Evolutionary conservation across 441 rosid species (phyloP).

Genomic region (Gossypium davidsonii): DNA sequence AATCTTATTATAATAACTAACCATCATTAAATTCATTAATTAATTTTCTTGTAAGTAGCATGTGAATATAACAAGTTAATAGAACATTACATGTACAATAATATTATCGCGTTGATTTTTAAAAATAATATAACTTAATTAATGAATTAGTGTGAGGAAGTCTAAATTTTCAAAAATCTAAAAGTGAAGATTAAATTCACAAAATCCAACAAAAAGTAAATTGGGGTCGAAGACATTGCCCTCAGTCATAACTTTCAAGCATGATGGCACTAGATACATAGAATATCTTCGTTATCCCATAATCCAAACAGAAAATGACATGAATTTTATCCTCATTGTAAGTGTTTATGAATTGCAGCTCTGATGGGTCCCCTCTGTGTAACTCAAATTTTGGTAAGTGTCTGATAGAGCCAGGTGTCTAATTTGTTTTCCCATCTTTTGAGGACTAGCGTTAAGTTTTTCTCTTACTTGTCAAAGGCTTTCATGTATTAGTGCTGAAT

Average conservation of each 20-base stretch:
- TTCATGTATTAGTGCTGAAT: background rate
- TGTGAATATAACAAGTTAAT: no score
- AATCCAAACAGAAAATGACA: conserved; percentile 18
- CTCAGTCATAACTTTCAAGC: background rate
- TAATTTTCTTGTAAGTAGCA: no score
- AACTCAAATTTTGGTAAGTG: background rate
- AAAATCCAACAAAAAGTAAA: background rate
- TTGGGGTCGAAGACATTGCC: background rate
- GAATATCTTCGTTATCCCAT: conserved; percentile 15
- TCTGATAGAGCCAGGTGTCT: background rate
- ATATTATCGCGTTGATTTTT: no score
- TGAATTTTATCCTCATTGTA: conserved; percentile 3
- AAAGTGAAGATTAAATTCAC: background rate
- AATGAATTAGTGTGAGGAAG: no score
- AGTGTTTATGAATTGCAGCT: background rate
- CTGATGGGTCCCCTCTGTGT: conserved; percentile 1
- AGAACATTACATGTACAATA: no score
- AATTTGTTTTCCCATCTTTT: background rate
- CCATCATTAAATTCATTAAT: background rate
- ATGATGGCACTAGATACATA: conserved; percentile 1
- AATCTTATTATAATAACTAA: no score
- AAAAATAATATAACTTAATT: background rate
- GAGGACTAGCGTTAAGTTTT: no score
- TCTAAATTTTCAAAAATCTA: background rate
- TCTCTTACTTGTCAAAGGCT: background rate